phyloP scores from a whole-genome alignment of 768 basidiomycete genomes.

The Phanerochaete carnosa region DNA sequence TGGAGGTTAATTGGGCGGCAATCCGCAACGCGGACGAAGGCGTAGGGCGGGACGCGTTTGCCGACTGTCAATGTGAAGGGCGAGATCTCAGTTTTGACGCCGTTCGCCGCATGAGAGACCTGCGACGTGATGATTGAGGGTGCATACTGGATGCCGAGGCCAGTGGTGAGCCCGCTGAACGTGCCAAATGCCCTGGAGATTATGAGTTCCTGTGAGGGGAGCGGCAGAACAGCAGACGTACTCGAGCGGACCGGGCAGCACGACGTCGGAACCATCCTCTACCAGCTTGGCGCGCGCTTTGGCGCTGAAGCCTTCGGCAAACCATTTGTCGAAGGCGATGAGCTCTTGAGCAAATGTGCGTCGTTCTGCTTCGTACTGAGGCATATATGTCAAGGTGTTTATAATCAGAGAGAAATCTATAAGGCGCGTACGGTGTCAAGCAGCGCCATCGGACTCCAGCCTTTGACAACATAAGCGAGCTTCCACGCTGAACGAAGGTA shows the following conservation, averaged over 20 bases:
- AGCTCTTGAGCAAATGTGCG: conserved; percentile 68
- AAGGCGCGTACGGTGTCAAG: conserved; percentile 44
- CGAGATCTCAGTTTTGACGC: conserved; percentile 27
- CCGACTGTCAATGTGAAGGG: conserved; percentile 46
- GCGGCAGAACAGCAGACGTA: conserved; percentile 18
- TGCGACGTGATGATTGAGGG: conserved; percentile 36
- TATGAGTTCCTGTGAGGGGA: neutral
- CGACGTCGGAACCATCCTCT: conserved; percentile 38
- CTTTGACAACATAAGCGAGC: conserved; percentile 52
- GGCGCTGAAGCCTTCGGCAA: conserved; percentile 49
- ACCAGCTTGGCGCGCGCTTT: conserved; percentile 27
- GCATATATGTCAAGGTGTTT: neutral
- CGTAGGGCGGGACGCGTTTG: conserved; percentile 48
- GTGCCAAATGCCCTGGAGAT: conserved; percentile 43
- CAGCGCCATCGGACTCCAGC: conserved; percentile 46
- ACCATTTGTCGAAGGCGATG: conserved; percentile 67
- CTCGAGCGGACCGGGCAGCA: conserved; percentile 46
- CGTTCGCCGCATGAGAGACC: conserved; percentile 26
- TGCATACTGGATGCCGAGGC: conserved; percentile 51
- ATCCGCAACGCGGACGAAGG: conserved; percentile 49
- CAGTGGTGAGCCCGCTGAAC: conserved; percentile 53
- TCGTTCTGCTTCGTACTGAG: conserved; percentile 67
- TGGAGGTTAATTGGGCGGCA: conserved; percentile 49
- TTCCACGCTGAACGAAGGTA: conserved; percentile 19
- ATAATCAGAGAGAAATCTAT: neutral